Base-by-base conservation (phyloP, 495 filamentous ascomycete species). In the Xylaria nigripes region DNA sequence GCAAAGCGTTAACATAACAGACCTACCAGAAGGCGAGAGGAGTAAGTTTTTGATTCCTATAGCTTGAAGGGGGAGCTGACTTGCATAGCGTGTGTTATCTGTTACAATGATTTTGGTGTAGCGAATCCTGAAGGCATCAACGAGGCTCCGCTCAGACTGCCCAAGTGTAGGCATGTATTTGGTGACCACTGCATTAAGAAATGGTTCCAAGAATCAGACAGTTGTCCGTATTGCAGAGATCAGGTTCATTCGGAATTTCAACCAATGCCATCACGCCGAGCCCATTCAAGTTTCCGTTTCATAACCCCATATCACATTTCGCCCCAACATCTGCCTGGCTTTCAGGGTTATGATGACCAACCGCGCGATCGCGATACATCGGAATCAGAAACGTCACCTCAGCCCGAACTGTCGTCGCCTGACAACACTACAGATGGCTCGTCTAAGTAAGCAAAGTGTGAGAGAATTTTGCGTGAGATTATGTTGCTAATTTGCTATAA, bases 161-260 rank as follows among this genome's bases (percentile, higher is more conserved):
- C 78, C 12, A 75, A 72, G 50, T 81, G 78, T 68, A 78, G 79
- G 60, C 79, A 82, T 55, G 60, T 82, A 7, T 82, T 82, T 56
- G 79, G 79, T 18, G 74, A 80, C 45, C 71, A 75, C 45, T 82
- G 79, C 63, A 80, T 82, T 59, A 80, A 78, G 61, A 80, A 78
- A 56, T 82, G 79, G 79, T 75, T 81, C 46, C 67, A 79, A 42
- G 79, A 82, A 48, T 75, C 76, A 1, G 76, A 79, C 55, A 81
- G 70, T 50, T 82, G 79, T 58, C 79, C 79, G 0, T 79, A 80
- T 56, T 82, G 79, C 50, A 70, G 79, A 13, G 75, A 80, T 53
- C 79, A 79, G 51, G 68, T 82, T 10, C 77, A 70, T 13, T 79
- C 79, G 15, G 76, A 81, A 47, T 62, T 59, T 25, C 57, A 54